Evolutionary conservation across 2,329 filamentous ascomycete genomes (phyloP).

Genomic region (Sclerotinia spermophila): DNA sequence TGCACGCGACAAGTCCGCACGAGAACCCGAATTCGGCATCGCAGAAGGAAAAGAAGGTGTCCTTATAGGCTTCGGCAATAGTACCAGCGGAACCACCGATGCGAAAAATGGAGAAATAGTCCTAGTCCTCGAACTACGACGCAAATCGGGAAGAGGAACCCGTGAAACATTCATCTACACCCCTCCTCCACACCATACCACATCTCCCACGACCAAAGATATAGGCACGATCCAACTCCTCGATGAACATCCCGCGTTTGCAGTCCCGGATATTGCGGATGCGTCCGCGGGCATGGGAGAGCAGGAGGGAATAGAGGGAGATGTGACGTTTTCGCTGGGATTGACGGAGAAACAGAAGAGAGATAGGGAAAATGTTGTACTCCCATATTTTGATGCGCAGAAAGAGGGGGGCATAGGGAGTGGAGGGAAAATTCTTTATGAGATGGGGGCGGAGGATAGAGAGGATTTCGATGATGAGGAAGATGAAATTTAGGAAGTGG

Average conservation of each 20-base stretch:
- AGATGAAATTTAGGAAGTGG: constrained; percentile 36
- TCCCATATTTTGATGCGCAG: constrained; percentile 97
- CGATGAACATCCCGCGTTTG: constrained; percentile 72
- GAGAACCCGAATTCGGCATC: constrained; percentile 75
- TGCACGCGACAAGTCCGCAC: constrained; percentile 71
- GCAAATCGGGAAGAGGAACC: constrained; percentile 48
- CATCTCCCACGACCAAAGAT: constrained; percentile 20
- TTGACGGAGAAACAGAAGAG: constrained; percentile 86
- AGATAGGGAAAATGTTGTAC: constrained; percentile 81
- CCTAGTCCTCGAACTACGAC: constrained; percentile 79
- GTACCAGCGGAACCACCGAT: constrained; percentile 25
- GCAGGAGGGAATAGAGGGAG: constrained; percentile 48
- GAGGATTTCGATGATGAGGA: constrained; percentile 97
- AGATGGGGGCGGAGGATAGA: constrained; percentile 94
- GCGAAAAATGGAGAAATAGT: constrained; percentile 54
- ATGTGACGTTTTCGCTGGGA: constrained; percentile 79
- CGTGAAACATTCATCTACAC: constrained; percentile 58
- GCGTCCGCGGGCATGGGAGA: constrained; percentile 34
- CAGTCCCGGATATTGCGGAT: constrained; percentile 37
- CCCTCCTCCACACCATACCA: constrained; percentile 28
- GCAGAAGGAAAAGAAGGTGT: constrained; percentile 75
- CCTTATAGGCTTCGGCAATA: constrained; percentile 49
- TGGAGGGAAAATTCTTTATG: constrained; percentile 90
- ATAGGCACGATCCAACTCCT: constrained; percentile 50
- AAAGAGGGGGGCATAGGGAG: constrained; percentile 73